phyloP scores from a whole-genome alignment of 2,329 filamentous ascomycete species.

The Claviceps fusiformis region DNA sequence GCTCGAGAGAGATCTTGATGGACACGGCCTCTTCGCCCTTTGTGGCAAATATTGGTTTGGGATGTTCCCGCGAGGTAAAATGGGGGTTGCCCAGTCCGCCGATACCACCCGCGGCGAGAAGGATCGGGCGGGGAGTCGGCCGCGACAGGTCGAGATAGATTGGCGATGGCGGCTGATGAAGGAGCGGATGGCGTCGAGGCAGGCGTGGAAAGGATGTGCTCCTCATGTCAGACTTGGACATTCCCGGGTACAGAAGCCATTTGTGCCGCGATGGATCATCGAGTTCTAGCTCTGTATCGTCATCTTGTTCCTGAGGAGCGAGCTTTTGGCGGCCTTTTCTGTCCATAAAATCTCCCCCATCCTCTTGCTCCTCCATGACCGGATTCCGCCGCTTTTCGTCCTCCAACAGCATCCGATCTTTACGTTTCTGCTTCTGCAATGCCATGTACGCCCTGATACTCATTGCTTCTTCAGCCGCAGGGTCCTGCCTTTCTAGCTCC shows the following conservation, averaged over 20 bases:
- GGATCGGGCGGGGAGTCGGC: conserved; percentile 68
- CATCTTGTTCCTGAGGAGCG: conserved; percentile 10
- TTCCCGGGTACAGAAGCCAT: conserved; percentile 77
- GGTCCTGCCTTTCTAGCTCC: conserved; percentile 68
- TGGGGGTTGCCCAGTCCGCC: conserved; percentile 90
- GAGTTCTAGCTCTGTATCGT: conserved; percentile 26
- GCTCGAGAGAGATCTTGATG: conserved; percentile 71
- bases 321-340: conserved; percentile 4
- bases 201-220: conserved; percentile 35
- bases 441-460: conserved; percentile 19
- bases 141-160: conserved; percentile 60
- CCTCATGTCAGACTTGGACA: conserved; percentile 54
- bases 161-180: conserved; percentile 58
- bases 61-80: conserved; percentile 64
- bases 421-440: conserved; percentile 19
- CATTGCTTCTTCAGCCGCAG: conserved; percentile 50
- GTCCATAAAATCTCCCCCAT: conserved; percentile 3
- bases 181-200: conserved; percentile 36
- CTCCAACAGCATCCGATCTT: conserved; percentile 21
- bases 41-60: conserved; percentile 75
- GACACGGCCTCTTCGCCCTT: conserved; percentile 69
- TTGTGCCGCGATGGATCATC: conserved; percentile 47
- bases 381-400: conserved; percentile 14
- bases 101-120: conserved; percentile 76
- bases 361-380: conserved; percentile 4